Evolutionary conservation across 305 asterid species (phyloP).

Genomic region (Plantago coronopus): DNA sequence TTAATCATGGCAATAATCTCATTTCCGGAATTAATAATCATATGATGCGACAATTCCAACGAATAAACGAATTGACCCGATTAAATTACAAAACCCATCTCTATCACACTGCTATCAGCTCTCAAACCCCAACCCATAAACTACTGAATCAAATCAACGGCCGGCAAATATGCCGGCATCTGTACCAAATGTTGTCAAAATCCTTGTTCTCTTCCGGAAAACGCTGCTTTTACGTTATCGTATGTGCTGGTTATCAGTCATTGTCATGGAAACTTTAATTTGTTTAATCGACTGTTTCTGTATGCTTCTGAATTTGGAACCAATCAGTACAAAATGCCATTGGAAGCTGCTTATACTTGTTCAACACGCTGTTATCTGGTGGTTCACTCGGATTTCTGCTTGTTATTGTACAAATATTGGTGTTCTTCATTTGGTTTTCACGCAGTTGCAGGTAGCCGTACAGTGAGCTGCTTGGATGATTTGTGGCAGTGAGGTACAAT

Average conservation of each 20-base stretch:
- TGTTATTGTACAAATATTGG: background rate
- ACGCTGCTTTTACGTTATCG: background rate
- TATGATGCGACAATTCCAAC: too few species aligned
- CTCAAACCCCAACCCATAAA: too few species aligned
- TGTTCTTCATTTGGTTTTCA: background rate
- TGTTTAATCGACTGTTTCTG: too few species aligned
- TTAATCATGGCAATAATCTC: too few species aligned
- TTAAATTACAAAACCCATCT: background rate
- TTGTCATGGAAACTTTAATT: background rate
- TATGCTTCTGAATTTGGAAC: background rate
- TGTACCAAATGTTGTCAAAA: too few species aligned
- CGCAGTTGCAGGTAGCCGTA: background rate
- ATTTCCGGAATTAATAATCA: too few species aligned
- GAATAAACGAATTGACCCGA: background rate
- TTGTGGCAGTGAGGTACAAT: background rate
- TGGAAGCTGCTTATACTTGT: background rate
- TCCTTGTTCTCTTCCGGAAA: too few species aligned
- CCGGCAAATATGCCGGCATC: background rate
- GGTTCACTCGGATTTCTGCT: background rate
- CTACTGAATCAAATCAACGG: background rate
- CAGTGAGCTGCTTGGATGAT: background rate
- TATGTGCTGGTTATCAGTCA: background rate
- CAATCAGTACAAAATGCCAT: background rate
- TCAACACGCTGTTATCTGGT: background rate
- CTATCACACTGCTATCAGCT: background rate